Conservation (phyloP, 345 rosid genomes). For the Microthlaspi erraticum region DNA sequence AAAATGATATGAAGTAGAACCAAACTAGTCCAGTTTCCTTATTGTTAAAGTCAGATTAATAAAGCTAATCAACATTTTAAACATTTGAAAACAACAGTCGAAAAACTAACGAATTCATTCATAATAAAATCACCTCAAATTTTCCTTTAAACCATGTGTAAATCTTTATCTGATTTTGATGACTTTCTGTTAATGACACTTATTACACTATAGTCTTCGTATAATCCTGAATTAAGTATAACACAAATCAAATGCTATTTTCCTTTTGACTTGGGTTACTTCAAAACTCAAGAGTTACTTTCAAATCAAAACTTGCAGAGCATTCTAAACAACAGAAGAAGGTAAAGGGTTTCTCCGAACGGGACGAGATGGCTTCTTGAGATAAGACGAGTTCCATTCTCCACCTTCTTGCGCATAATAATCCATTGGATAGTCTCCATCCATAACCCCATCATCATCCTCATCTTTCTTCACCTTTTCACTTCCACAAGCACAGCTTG, state of each 20-base stretch:
- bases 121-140: not conserved
- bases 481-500: slow-evolving; percentile 46
- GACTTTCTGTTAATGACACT: no score
- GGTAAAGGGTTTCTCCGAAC: slow-evolving; percentile 41
- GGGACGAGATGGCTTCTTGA: slow-evolving; percentile 64
- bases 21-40: no score
- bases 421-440: slow-evolving; percentile 91
- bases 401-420: slow-evolving; percentile 97
- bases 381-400: slow-evolving; percentile 89
- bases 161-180: no score
- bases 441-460: slow-evolving; percentile 33
- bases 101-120: not conserved
- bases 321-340: slow-evolving; percentile 37
- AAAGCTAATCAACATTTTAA: no score
- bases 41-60: no score
- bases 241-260: no score
- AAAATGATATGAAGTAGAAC: no score
- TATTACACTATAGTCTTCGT: no score
- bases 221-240: no score
- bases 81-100: not conserved
- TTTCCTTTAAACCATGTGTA: no score
- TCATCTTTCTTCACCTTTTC: slow-evolving; percentile 36
- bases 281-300: not conserved
- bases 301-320: not conserved
- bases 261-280: not conserved